Conservation (phyloP, 2,329 filamentous ascomycete genomes). For the Diaporthe australafricana region DNA sequence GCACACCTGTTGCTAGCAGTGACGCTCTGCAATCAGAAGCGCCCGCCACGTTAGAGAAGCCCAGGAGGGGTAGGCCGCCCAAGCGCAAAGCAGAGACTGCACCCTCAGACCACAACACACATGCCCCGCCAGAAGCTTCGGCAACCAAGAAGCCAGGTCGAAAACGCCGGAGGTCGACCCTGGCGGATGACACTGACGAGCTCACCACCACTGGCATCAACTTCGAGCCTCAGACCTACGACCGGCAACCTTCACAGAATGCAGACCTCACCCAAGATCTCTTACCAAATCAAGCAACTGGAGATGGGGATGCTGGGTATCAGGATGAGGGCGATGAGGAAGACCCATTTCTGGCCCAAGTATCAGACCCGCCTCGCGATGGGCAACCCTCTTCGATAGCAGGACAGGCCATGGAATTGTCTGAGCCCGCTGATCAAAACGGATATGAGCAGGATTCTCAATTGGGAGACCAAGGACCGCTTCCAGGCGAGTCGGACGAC, state of each 20-base stretch:
- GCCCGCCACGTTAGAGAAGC: slow-evolving; percentile 7
- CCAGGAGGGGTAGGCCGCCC: slow-evolving; percentile 39
- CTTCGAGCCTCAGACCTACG: not conserved
- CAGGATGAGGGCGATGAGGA: slow-evolving; percentile 36
- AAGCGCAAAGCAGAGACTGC: slow-evolving; percentile 32
- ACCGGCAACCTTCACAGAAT: not conserved
- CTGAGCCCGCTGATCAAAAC: not conserved
- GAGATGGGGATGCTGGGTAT: not conserved
- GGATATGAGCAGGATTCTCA: not conserved
- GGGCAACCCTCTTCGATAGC: not conserved
- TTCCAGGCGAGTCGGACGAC: slow-evolving; percentile 31
- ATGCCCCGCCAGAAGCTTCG: slow-evolving; percentile 39
- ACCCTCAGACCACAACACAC: slow-evolving; percentile 41
- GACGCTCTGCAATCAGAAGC: slow-evolving; percentile 31
- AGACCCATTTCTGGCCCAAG: slow-evolving; percentile 39
- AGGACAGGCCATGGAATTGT: not conserved
- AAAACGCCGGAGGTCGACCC: slow-evolving; percentile 44
- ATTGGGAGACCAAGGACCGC: slow-evolving; percentile 26
- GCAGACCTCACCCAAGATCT: not conserved
- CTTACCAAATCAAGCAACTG: not conserved
- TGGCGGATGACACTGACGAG: slow-evolving; percentile 42
- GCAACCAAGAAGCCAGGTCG: slow-evolving; percentile 46
- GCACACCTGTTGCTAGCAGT: slow-evolving; percentile 28
- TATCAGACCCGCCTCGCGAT: slow-evolving; percentile 33
- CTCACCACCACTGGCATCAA: slow-evolving; percentile 29